Evolutionary conservation across 2,329 filamentous ascomycete species (phyloP).

Genomic region (Canariomyces notabilis): DNA sequence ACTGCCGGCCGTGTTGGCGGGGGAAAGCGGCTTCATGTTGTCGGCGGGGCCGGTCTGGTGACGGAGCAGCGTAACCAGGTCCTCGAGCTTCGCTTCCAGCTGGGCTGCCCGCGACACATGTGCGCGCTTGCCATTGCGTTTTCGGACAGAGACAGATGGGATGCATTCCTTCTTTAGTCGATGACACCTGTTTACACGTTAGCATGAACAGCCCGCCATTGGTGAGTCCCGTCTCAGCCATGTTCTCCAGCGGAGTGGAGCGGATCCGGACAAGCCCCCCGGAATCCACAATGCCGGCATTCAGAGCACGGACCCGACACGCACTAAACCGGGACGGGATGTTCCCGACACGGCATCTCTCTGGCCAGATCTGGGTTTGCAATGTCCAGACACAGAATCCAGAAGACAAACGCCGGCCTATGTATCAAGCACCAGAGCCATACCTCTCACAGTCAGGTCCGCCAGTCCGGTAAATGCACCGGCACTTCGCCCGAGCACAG

Average conservation of each 20-base stretch:
- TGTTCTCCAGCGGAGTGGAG: too few species aligned
- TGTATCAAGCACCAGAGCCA: conserved; percentile 4
- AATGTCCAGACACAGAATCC: too few species aligned
- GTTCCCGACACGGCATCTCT: not conserved
- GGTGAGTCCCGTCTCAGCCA: too few species aligned
- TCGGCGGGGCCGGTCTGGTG: conserved; percentile 21
- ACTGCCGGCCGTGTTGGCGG: conserved; percentile 1
- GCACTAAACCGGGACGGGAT: not conserved
- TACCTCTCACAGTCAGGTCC: conserved; percentile 31
- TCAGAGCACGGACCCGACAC: not conserved
- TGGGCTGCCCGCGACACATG: conserved; percentile 36
- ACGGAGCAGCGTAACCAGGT: conserved; percentile 42
- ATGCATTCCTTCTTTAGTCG: conserved; percentile 45
- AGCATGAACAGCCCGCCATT: too few species aligned
- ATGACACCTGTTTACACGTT: conserved; percentile 26
- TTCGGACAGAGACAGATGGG: conserved; percentile 39
- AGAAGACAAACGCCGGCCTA: too few species aligned
- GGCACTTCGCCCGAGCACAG: conserved; percentile 45
- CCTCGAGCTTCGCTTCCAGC: conserved; percentile 47
- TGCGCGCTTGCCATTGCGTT: conserved; percentile 31
- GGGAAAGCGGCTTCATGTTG: conserved; percentile 22
- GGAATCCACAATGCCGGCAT: conserved; percentile 1
- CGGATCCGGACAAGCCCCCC: not conserved
- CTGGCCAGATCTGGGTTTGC: too few species aligned
- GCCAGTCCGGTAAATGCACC: conserved; percentile 39